Base-by-base conservation (phyloP, 2,329 filamentous ascomycete genomes). In the Aspergillus ochraceus region DNA sequence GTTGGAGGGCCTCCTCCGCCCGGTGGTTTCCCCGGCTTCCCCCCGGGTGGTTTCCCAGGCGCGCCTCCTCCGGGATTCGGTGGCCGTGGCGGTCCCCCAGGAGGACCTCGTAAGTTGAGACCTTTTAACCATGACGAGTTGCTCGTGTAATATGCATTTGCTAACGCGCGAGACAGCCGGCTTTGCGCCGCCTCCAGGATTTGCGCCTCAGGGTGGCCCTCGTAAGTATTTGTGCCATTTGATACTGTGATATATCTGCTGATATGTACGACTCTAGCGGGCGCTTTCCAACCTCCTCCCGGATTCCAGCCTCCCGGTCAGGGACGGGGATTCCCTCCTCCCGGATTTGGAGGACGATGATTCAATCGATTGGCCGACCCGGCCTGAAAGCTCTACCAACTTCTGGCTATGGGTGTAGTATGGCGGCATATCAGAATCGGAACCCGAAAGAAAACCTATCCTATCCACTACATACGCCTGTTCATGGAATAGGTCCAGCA, bases 1-100 rank as follows among this genome's bases (percentile, higher is more conserved):
- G 89, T 97, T 72, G 94, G 92, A 70, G 89, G 88, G 60, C 90
- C 87, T 55, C 89, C 87, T 53, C 89, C 90, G 57, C 81, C 83
- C 19, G 82, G 81, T 50, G 81, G 80, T 42, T 83, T 83, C 64
- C 77, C 76, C 57, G 80, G 77, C 26, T 83, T 82, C 64, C 79
- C 79, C 49, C 79, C 81, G 60, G 81, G 79, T 64, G 82, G 81
- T 30, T 84, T 84, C 67, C 83, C 84, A 59, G 83, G 80, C 59
- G 81, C 72, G 32, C 75, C 77, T 50, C 78, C 81, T 50, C 79
- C 80, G 52, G 79, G 79, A 47, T 83, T 83, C 71, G 78, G 76
- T 67, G 80, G 80, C 54, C 75, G 82, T 74, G 80, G 79, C 77
- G 86, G 76, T 58, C 77, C 79, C 24, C 77, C 77, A 52, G 77